Evolutionary conservation across 257 asterid genomes (phyloP).

Genomic region (Scutellaria galericulata): DNA sequence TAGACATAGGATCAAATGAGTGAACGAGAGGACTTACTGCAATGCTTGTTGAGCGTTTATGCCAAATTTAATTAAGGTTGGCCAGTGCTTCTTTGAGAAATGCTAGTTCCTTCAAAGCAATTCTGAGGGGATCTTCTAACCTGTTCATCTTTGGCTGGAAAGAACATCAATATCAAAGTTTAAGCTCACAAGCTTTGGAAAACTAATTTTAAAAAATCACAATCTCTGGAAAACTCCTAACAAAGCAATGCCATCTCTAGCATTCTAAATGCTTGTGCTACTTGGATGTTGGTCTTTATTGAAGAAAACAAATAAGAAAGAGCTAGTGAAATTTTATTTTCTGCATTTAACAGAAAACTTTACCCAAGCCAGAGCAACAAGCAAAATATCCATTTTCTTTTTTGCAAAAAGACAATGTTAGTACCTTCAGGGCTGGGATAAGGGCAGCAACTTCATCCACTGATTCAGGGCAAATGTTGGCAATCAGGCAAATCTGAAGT

Average conservation of each 20-base stretch:
- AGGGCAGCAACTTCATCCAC: slow-evolving; percentile 88
- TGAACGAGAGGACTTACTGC: slow-evolving; percentile 33
- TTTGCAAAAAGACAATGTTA: slow-evolving; percentile 25
- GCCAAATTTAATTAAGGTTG: slow-evolving; percentile 41
- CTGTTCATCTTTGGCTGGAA: slow-evolving; percentile 59
- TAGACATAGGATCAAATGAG: slow-evolving; percentile 18
- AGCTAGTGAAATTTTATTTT: not conserved
- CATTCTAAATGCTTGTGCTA: not conserved
- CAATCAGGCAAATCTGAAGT: slow-evolving; percentile 78
- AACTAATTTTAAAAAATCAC: not conserved
- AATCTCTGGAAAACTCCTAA: slow-evolving; percentile 17
- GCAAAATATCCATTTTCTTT: slow-evolving; percentile 16
- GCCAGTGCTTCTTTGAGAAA: slow-evolving; percentile 60
- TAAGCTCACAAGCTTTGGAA: slow-evolving; percentile 25
- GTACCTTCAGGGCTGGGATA: slow-evolving; percentile 82
- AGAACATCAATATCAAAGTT: not conserved
- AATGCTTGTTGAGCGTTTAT: slow-evolving; percentile 26
- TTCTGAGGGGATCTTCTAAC: slow-evolving; percentile 63
- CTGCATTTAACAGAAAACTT: not conserved
- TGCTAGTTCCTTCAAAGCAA: slow-evolving; percentile 63
- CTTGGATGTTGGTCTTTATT: not conserved
- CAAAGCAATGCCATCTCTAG: slow-evolving; percentile 11
- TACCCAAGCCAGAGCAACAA: slow-evolving; percentile 14
- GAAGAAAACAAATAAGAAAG: not conserved
- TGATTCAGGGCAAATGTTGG: slow-evolving; percentile 72